Evolutionary conservation across 169 alveolate genomes (phyloP), one percentile per base, ranked within the genome.

Genomic region (Amoebophrya sp.): DNA sequence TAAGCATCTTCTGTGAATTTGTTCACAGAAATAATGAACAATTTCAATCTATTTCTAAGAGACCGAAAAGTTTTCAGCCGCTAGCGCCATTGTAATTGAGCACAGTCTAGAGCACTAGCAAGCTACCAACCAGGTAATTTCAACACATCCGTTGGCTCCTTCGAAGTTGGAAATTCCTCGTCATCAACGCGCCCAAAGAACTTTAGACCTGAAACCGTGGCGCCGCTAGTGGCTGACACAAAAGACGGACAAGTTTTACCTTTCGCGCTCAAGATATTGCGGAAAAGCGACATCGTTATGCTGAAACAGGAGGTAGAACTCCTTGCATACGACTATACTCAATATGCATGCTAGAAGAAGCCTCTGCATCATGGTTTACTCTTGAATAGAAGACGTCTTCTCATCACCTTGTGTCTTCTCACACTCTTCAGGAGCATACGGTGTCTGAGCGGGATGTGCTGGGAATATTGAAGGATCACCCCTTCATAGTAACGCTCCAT

Each of bases 401-500:
- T n/a, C n/a, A n/a, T n/a, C n/a, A n/a, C n/a, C n/a, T n/a, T n/a
- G n/a, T n/a, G n/a, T n/a, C n/a, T n/a, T n/a, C n/a, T n/a, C n/a
- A n/a, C n/a, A n/a, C n/a, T n/a, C n/a, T n/a, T n/a, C 83, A 65
- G 83, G 83, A 65, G 26, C 83, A 65, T 65, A 65, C 83, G 2
- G 2, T 65, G 26, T 0, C 38, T 36, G 83, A 65, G 83, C 83
- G 83, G 39, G 83, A 65, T 26, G 83, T 65, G 12, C 33, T 65
- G 2, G 83, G 39, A 6, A 1, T 65, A 26, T 36, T 65, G 10
- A 29, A 36, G 26, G 2, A 1, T 29, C 83, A 65, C 26, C 83
- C 83, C 38, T 65, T 65, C 26, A 65, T 65, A 29, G 93, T 89
- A 39, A 93, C 90, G 41, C 65, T 94, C 2, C n/a, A 65, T 36